Percentiles rank a stretch among this genome's conserved stretches.
These are phyloP conservation scores for Rhizopogon vinicolor DNA, from an alignment of 768 basidiomycete species.

Conservation along the genomic window DNA sequence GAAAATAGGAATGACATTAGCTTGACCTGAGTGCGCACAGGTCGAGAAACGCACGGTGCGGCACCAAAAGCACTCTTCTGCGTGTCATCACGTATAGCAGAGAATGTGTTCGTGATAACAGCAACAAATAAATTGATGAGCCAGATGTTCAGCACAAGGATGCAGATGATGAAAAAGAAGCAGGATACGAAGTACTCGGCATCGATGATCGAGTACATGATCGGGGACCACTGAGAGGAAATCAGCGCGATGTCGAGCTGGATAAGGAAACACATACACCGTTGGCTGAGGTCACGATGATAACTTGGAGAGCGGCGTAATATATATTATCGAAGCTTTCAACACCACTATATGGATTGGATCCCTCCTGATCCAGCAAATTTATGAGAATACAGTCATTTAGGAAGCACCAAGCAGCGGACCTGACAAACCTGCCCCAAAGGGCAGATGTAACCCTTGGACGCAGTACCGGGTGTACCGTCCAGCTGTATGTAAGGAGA, in stretches of 20 bases:
- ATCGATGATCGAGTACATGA: slow-evolving; percentile 90
- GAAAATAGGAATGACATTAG: background rate
- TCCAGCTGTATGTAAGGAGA: slow-evolving; percentile 38
- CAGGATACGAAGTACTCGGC: slow-evolving; percentile 87
- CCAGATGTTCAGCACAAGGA: slow-evolving; percentile 92
- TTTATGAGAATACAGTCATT: background rate
- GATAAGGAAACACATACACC: slow-evolving; percentile 43
- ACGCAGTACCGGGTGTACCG: slow-evolving; percentile 29
- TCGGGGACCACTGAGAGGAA: slow-evolving; percentile 54
- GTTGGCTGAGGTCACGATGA: slow-evolving; percentile 79
- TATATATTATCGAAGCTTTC: slow-evolving; percentile 91
- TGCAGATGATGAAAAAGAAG: slow-evolving; percentile 79
- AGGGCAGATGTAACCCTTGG: slow-evolving; percentile 91
- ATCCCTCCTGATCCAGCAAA: slow-evolving; percentile 40
- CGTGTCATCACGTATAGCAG: slow-evolving; percentile 81
- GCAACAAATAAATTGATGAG: slow-evolving; percentile 91
- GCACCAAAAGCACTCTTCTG: slow-evolving; percentile 92
- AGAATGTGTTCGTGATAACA: slow-evolving; percentile 93
- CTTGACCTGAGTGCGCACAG: background rate
- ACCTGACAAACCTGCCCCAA: slow-evolving; percentile 81
- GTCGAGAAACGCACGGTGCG: slow-evolving; percentile 25
- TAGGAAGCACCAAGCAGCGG: slow-evolving; percentile 8
- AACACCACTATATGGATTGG: slow-evolving; percentile 61
- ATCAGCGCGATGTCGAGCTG: background rate
- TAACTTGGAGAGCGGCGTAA: slow-evolving; percentile 72